Evolutionary conservation across 2,329 filamentous ascomycete genomes (phyloP).

Genomic region (Neofusicoccum ribis): DNA sequence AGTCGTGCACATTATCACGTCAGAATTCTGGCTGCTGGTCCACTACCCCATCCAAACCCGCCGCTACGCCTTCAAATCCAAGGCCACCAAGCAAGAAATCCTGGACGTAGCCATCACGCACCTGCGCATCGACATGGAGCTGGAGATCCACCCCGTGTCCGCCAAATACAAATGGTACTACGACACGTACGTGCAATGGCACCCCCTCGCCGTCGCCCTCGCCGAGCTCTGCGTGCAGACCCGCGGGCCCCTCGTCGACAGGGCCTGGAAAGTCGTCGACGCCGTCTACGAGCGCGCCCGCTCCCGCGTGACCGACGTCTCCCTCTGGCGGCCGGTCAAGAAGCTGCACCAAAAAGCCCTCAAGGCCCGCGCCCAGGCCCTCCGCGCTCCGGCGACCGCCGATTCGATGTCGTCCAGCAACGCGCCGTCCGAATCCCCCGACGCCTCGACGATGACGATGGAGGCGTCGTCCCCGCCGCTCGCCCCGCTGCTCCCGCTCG

Average conservation of each 20-base stretch:
- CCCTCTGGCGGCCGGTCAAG: slow-evolving; percentile 16
- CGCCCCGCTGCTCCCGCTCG: background rate
- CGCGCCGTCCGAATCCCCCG: background rate
- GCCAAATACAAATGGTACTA: slow-evolving; percentile 44
- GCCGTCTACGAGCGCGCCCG: slow-evolving; percentile 38
- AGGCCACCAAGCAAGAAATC: slow-evolving; percentile 34
- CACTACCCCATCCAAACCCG: slow-evolving; percentile 19
- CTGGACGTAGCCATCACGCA: slow-evolving; percentile 1
- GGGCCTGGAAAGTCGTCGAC: slow-evolving; percentile 50
- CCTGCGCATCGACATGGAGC: background rate
- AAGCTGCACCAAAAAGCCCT: slow-evolving; percentile 18
- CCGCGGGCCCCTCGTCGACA: slow-evolving; percentile 28
- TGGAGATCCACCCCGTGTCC: slow-evolving; percentile 38
- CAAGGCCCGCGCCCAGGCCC: background rate
- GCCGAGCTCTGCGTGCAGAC: slow-evolving; percentile 33
- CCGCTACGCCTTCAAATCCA: slow-evolving; percentile 23
- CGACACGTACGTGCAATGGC: slow-evolving; percentile 54
- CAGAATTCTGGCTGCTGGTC: slow-evolving; percentile 18
- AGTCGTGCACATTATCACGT: slow-evolving; percentile 9
- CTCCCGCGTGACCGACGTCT: slow-evolving; percentile 16
- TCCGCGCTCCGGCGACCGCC: background rate
- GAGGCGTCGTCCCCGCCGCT: background rate
- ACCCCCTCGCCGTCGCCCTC: slow-evolving; percentile 53
- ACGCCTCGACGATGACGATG: background rate
- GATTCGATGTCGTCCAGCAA: too few relatives aligned